Base-by-base conservation (phyloP, 768 basidiomycete genomes). In the Nidula microcarpa region DNA sequence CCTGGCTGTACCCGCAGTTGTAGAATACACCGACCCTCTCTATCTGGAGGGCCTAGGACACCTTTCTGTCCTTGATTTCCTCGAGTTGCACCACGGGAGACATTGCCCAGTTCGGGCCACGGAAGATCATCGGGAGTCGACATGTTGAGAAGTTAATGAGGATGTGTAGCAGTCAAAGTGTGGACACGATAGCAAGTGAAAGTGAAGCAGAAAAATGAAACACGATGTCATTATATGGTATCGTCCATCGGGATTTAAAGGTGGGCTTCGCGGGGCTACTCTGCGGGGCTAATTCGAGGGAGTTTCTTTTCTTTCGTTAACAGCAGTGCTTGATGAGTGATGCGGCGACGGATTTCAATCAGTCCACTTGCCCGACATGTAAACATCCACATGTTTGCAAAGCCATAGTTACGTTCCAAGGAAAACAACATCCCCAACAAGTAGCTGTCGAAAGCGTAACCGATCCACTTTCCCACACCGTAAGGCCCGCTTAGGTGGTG, bases 1-100 rank as follows among this genome's bases (percentile, higher is more conserved):
- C 89, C 89, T 11, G 89, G 89, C 60, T 91, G 89, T 23, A 91
- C 89, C 49, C 89, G 81, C 47, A 91, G 79, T 62, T 91, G 89
- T n/a, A 91, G 77, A 37, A 84, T 66, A 60, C 81, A 84, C 57
- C 89, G 85, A n/a, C 87, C 89, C 33, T 89, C 86, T 50, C 77
- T 72, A 73, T 90, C 88, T 18, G 88, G 75, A 53, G 82, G 76
- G 16, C 87, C 82, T 33, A 91, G 71, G 43, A 84, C 86, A 56
- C 89, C 89, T 65, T 91, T 91, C 66, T 90, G 87, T 47, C 89
- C 89, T 76, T 91, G 89, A 69, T 91, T 91, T 55, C 89, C 89
- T 65, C 89, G 71, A 48, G 89, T 91, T 23, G 89, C 89, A 47
- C 89, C 89, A 53, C 89, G 81, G 52, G 89, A 89, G 58, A 91